Conservation (phyloP, 148 eudicot species). For the Rhododendron kiyosumense region DNA sequence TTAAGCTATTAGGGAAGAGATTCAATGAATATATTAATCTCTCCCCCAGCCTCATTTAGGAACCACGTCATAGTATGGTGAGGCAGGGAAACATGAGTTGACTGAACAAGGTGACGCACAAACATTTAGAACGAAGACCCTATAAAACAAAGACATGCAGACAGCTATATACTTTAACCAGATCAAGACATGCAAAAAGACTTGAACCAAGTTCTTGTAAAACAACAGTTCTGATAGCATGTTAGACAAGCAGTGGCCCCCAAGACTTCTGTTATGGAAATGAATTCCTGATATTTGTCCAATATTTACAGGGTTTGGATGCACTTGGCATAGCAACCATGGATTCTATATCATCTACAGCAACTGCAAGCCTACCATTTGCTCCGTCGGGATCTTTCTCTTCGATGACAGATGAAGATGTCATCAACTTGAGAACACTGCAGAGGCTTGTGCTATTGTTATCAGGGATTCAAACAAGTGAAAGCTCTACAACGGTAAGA, state of each 20-base stretch:
- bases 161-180: not conserved
- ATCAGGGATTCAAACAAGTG: constrained; percentile 40
- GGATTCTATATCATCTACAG: constrained; percentile 41
- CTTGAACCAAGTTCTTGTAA: not conserved
- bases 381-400: constrained; percentile 31
- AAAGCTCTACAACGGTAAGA: constrained; percentile 31
- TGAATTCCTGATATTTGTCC: constrained; percentile 11
- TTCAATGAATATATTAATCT: not conserved
- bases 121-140: not conserved
- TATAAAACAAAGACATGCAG: not conserved
- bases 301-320: constrained; percentile 69
- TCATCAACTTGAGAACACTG: constrained; percentile 65
- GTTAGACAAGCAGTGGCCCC: not conserved
- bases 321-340: constrained; percentile 74
- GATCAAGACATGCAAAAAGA: not conserved
- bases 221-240: not conserved
- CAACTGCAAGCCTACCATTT: constrained; percentile 49
- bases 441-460: constrained; percentile 56
- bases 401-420: constrained; percentile 65
- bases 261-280: not conserved
- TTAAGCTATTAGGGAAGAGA: not conserved
- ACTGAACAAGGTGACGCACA: not conserved
- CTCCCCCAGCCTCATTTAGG: not conserved
- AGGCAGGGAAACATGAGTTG: not conserved
- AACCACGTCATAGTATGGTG: not conserved